phyloP scores from a whole-genome alignment of 495 filamentous ascomycete species.

The Aspergillus diversus region DNA sequence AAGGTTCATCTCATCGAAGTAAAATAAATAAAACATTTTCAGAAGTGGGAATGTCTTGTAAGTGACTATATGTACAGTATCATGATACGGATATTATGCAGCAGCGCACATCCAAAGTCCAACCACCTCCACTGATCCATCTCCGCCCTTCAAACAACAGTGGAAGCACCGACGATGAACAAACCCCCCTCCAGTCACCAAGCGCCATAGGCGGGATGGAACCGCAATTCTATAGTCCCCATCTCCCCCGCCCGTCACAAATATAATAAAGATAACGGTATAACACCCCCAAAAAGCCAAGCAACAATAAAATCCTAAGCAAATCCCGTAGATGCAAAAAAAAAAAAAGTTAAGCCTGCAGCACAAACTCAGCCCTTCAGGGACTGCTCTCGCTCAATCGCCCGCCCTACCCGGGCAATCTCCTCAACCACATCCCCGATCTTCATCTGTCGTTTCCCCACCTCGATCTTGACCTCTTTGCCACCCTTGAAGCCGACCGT shows the following conservation, averaged over 20 bases:
- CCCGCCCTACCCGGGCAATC: slow-evolving; percentile 84
- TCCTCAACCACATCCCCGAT: slow-evolving; percentile 89
- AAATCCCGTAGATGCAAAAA: neutral
- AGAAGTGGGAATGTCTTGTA: neutral
- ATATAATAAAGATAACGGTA: no score
- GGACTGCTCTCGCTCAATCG: slow-evolving; percentile 78
- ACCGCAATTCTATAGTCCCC: no score
- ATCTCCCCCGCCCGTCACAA: no score
- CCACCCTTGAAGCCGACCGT: slow-evolving; percentile 69
- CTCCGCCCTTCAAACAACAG: no score
- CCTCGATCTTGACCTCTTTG: slow-evolving; percentile 60
- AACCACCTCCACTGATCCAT: no score
- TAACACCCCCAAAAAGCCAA: neutral
- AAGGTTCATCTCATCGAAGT: neutral
- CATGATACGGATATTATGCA: neutral
- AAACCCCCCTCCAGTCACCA: no score
- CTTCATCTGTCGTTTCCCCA: slow-evolving; percentile 81
- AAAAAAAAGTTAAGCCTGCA: neutral
- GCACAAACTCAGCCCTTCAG: slow-evolving; percentile 57
- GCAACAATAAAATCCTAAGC: neutral
- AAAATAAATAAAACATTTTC: no score
- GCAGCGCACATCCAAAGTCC: neutral
- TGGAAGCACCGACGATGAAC: no score
- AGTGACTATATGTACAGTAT: neutral
- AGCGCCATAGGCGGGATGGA: no score